Conservation (phyloP, 2,329 filamentous ascomycete genomes). For the Incumbomyces lentus region DNA sequence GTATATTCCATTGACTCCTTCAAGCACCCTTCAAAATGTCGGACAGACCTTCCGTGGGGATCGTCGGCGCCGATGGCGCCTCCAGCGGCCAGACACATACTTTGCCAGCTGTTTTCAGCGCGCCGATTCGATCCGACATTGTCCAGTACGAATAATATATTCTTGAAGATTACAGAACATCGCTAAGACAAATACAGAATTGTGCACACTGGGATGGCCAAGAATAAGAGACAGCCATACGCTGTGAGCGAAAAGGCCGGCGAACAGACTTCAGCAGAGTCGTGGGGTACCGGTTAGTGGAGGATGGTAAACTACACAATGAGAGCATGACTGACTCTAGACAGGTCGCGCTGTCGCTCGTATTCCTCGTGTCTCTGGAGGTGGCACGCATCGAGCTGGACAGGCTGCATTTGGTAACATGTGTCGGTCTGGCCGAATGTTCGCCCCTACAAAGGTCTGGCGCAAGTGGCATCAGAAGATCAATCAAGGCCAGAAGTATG, state of each 20-base stretch:
- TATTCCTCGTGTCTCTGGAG: slow-evolving; percentile 99
- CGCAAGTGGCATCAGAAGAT: slow-evolving; percentile 99
- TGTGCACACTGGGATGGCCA: slow-evolving; percentile 97
- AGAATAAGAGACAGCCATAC: slow-evolving; percentile 99
- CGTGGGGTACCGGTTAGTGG: slow-evolving; percentile 93
- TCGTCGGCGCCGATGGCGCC: slow-evolving; percentile 92
- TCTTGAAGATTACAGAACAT: slow-evolving; percentile 9
- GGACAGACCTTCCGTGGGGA: slow-evolving; percentile 93
- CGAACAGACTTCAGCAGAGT: slow-evolving; percentile 99
- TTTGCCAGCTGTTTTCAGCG: slow-evolving; percentile 92
- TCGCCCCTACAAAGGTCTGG: slow-evolving; percentile 99
- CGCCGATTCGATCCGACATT: slow-evolving; percentile 96
- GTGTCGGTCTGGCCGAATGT: slow-evolving; percentile 99
- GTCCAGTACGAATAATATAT: slow-evolving; percentile 68
- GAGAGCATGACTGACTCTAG: slow-evolving; percentile 8
- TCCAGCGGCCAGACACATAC: slow-evolving; percentile 80
- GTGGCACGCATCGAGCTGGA: slow-evolving; percentile 99
- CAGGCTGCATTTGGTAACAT: slow-evolving; percentile 99
- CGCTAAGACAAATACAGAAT: slow-evolving; percentile 39
- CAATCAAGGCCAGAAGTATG: slow-evolving; percentile 95
- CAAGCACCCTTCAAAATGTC: slow-evolving; percentile 50
- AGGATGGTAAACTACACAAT: slow-evolving; percentile 17
- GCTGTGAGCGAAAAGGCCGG: slow-evolving; percentile 99
- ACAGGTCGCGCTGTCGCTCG: slow-evolving; percentile 95
- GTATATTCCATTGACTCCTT: neutral